Percentiles rank a stretch among this genome's conserved stretches.
Evolutionary conservation across 306 rosid species (phyloP).

Genomic region (Fragaria nilgerrensis): DNA sequence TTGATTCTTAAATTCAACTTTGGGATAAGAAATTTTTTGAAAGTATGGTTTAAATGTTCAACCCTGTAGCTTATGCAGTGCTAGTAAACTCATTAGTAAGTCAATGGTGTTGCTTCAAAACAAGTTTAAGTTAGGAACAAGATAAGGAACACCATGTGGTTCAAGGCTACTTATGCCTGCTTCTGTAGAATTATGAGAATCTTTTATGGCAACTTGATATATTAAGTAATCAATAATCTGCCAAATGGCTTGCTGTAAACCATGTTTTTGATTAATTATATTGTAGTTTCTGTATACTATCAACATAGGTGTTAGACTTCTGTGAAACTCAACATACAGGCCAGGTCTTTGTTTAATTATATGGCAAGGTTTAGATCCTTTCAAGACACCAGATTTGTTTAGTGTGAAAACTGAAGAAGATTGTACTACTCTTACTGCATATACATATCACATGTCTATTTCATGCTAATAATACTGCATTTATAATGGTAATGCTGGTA

Average conservation of each 20-base stretch:
- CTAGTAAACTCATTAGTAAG: not conserved
- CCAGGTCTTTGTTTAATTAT: not conserved
- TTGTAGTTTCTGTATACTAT: not conserved
- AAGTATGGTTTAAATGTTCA: not conserved
- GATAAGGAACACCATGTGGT: conserved; percentile 11
- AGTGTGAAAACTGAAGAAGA: not conserved
- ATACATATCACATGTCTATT: not conserved
- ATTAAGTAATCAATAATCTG: not conserved
- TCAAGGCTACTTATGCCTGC: not conserved
- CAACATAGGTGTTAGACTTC: not conserved
- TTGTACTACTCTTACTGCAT: not conserved
- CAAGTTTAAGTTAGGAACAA: not conserved
- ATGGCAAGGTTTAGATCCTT: not conserved
- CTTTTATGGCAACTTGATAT: not conserved
- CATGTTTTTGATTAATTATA: not conserved
- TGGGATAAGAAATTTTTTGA: not conserved
- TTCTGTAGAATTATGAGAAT: not conserved
- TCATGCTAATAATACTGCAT: not conserved
- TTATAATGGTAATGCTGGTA: not conserved
- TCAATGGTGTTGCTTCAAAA: conserved; percentile 18
- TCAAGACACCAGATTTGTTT: not conserved
- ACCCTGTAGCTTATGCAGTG: not conserved
- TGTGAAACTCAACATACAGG: not conserved
- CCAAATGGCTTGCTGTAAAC: not conserved
- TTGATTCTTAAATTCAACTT: not conserved